phyloP scores from a whole-genome alignment of 345 rosid genomes.

The Carallia brachiata region DNA sequence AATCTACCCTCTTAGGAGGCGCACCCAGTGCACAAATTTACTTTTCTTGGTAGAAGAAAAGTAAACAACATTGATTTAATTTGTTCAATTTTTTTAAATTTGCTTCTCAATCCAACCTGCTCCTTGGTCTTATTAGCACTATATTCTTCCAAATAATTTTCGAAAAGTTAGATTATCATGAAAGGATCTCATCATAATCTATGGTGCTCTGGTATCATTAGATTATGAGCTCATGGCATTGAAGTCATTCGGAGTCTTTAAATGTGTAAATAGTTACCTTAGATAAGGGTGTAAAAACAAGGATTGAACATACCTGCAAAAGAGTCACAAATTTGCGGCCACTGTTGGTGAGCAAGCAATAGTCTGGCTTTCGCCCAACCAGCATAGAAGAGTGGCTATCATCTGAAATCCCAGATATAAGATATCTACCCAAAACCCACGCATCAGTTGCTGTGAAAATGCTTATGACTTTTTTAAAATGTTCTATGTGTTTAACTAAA shows the following conservation, averaged over 20 bases:
- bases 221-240: neutral
- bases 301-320: constrained; percentile 45
- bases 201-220: neutral
- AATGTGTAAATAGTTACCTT: neutral
- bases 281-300: neutral
- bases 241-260: neutral
- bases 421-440: constrained; percentile 61
- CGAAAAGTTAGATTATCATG: neutral
- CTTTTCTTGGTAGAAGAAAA: neutral
- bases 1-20: neutral
- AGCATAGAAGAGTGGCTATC: constrained; percentile 29
- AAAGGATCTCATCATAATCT: neutral
- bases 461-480: constrained; percentile 52
- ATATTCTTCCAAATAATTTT: too few relatives aligned
- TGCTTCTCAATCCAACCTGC: neutral
- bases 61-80: neutral
- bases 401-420: constrained; percentile 39
- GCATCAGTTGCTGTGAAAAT: constrained; percentile 48
- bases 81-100: neutral
- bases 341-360: constrained; percentile 57
- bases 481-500: constrained; percentile 40
- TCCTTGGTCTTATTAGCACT: neutral
- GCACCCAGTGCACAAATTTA: neutral
- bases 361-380: constrained; percentile 42
- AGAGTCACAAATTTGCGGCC: constrained; percentile 56